Conservation (phyloP, 1,284 basidiomycete species). For the Ceratobasidium sp. region DNA sequence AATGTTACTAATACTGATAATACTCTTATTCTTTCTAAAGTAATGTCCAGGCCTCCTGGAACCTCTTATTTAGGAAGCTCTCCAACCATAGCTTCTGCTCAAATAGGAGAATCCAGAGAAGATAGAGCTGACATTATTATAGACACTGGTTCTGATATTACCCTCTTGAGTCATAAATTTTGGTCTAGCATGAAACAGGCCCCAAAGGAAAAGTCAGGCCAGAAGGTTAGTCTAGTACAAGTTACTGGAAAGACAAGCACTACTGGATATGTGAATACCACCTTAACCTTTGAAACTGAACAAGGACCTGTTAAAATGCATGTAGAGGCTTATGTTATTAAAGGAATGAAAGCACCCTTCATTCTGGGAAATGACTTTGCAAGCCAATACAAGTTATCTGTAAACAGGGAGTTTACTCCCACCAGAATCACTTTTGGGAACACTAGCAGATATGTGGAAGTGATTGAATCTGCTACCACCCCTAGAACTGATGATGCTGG, state of each 20-base stretch:
- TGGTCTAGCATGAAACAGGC: not conserved
- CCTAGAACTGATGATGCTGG: conserved; percentile 22
- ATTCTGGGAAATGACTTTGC: conserved; percentile 54
- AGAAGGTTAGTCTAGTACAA: conserved; percentile 44
- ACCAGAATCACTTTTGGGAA: conserved; percentile 51
- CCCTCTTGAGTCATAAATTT: conserved; percentile 36
- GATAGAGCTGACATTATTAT: conserved; percentile 1
- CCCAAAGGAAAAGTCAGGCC: conserved; percentile 45
- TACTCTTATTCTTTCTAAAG: conserved; percentile 46
- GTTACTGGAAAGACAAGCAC: conserved; percentile 52
- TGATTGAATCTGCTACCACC: not conserved
- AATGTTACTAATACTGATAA: not conserved
- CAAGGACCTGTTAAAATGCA: conserved; percentile 49
- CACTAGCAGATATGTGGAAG: conserved; percentile 42
- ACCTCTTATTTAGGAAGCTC: conserved; percentile 45
- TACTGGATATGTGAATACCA: conserved; percentile 50
- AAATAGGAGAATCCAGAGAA: not conserved
- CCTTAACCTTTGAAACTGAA: conserved; percentile 49
- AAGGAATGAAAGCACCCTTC: conserved; percentile 48
- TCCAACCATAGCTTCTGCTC: conserved; percentile 18
- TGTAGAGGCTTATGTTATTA: conserved; percentile 53
- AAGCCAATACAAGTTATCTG: conserved; percentile 52
- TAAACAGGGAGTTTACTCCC: conserved; percentile 47
- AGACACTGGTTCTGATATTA: conserved; percentile 46
- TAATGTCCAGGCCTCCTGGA: conserved; percentile 52